These are phyloP conservation scores for Scutellaria galericulata DNA, from an alignment of 257 asterid genomes.

Conservation along the genomic window DNA sequence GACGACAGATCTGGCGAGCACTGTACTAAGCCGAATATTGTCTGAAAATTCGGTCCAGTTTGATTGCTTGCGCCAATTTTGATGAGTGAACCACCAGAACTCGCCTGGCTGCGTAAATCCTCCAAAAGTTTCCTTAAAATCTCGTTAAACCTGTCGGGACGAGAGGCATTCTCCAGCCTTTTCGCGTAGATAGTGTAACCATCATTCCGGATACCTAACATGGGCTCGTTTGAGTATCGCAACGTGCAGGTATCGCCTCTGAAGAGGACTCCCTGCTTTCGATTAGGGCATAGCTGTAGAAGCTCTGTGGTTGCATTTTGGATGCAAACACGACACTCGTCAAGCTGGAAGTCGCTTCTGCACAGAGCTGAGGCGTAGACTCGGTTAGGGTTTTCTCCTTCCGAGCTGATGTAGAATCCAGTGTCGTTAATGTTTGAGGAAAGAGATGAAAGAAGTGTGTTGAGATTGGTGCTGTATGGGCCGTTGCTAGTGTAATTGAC, in stretches of 20 bases:
- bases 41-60: neutral
- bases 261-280: slow-evolving; percentile 17
- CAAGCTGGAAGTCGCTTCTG: slow-evolving; percentile 24
- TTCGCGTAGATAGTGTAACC: neutral
- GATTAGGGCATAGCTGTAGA: neutral
- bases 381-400: neutral
- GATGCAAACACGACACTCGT: slow-evolving; percentile 20
- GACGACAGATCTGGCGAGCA: slow-evolving; percentile 29
- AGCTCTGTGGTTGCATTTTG: neutral
- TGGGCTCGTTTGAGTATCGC: slow-evolving; percentile 26
- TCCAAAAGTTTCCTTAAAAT: neutral
- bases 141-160: neutral
- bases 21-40: slow-evolving; percentile 25
- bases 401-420: slow-evolving; percentile 31
- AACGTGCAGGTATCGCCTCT: neutral
- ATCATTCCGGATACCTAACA: neutral
- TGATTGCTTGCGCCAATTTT: slow-evolving; percentile 22
- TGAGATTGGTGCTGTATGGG: slow-evolving; percentile 9
- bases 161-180: neutral
- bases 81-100: neutral
- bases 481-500: slow-evolving; percentile 28
- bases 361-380: slow-evolving; percentile 36
- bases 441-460: slow-evolving; percentile 27
- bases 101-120: slow-evolving; percentile 10
- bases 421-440: slow-evolving; percentile 6